phyloP scores from a whole-genome alignment of 23 red algal genomes.

The Porphyridium purpureum region DNA sequence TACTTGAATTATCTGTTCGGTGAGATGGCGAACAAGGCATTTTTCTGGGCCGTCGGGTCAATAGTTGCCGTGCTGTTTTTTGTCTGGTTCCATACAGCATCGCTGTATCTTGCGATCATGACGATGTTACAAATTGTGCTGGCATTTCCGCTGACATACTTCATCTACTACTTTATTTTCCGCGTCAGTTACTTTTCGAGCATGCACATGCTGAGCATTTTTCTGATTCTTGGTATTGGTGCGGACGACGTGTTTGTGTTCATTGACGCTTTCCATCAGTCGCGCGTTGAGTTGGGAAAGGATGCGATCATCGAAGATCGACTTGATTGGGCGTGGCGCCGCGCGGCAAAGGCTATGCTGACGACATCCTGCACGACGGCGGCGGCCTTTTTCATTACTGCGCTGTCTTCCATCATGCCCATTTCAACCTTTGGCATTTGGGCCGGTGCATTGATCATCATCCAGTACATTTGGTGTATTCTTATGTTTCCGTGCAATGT shows the following conservation, averaged over 20 bases:
- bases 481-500: conserved; percentile 38
- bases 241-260: conserved; percentile 69
- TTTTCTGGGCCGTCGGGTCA: conserved; percentile 25
- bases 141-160: conserved; percentile 35
- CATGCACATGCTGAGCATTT: conserved; percentile 43
- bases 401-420: conserved; percentile 46
- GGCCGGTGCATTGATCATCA: conserved; percentile 29
- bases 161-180: conserved; percentile 34
- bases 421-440: conserved; percentile 51
- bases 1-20: conserved; percentile 7
- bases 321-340: conserved; percentile 26
- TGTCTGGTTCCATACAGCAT: conserved; percentile 34
- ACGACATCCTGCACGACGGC: conserved; percentile 52
- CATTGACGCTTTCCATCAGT: conserved; percentile 48
- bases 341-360: conserved; percentile 35
- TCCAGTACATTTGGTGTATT: conserved; percentile 37
- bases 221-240: conserved; percentile 41
- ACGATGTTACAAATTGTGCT: conserved; percentile 50
- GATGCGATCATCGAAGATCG: conserved; percentile 7
- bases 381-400: conserved; percentile 57
- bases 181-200: conserved; percentile 35
- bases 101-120: conserved; percentile 14
- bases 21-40: conserved; percentile 3
- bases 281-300: conserved; percentile 18
- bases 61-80: conserved; percentile 35